Conservation (phyloP, 2,329 filamentous ascomycete genomes). For the Trichoderma sp. region DNA sequence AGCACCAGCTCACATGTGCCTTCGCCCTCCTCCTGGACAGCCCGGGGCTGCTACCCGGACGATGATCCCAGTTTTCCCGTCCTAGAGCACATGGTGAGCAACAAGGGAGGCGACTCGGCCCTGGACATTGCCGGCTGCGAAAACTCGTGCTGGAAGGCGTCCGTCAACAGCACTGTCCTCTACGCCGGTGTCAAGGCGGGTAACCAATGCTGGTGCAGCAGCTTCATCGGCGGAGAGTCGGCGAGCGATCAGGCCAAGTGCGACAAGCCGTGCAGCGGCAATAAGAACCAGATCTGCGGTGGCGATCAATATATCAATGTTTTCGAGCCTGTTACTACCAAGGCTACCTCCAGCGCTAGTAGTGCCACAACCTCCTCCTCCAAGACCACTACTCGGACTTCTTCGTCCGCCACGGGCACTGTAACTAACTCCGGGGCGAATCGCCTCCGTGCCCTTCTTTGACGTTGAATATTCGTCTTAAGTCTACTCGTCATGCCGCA, state of each 20-base stretch:
- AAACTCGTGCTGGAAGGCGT: constrained; percentile 21
- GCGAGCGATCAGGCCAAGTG: constrained; percentile 25
- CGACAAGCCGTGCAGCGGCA: constrained; percentile 27
- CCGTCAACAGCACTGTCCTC: constrained; percentile 15
- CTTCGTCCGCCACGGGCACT: not conserved
- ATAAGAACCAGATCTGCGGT: constrained; percentile 28
- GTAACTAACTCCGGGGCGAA: not conserved
- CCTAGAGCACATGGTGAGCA: constrained; percentile 3
- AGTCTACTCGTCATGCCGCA: too few species aligned
- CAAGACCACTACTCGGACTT: not conserved
- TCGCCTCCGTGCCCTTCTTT: not conserved
- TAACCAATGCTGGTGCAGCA: constrained; percentile 30
- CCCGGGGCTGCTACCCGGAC: constrained; percentile 24
- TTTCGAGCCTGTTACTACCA: constrained; percentile 23
- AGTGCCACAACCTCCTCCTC: not conserved
- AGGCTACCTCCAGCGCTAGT: too few species aligned
- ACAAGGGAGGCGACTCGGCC: not conserved
- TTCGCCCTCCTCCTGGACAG: constrained; percentile 22
- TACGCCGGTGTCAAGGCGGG: constrained; percentile 25
- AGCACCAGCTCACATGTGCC: constrained; percentile 10
- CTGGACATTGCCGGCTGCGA: constrained; percentile 6
- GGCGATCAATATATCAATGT: constrained; percentile 27
- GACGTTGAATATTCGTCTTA: not conserved
- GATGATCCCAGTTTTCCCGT: constrained; percentile 9
- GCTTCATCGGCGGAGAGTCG: constrained; percentile 25